Conservation (phyloP, 169 alveolate genomes). For the Plasmodium berghei region DNA sequence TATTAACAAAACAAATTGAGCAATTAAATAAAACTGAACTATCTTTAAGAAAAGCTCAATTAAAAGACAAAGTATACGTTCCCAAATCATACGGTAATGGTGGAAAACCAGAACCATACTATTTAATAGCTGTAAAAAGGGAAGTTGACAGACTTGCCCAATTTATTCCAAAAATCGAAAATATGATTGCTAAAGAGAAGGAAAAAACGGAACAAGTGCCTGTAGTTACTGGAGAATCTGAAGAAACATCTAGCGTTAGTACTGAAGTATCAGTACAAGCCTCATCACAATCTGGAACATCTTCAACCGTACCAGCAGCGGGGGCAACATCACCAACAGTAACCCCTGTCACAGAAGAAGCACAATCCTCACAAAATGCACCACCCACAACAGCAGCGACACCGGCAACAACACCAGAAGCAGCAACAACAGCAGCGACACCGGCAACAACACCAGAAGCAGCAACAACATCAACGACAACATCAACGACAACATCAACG, state of each 20-base stretch:
- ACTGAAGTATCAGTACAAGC: not conserved
- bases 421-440: not conserved
- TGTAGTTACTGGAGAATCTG: no score
- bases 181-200: conserved; percentile 19
- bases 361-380: conserved; percentile 2
- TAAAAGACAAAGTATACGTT: conserved; percentile 12
- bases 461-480: not conserved
- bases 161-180: conserved; percentile 33
- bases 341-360: not conserved
- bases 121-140: conserved; percentile 32
- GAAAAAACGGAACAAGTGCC: not conserved
- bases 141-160: conserved; percentile 39
- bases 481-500: not conserved
- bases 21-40: conserved; percentile 12
- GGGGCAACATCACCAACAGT: not conserved
- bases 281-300: not conserved
- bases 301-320: not conserved
- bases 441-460: not conserved
- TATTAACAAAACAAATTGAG: conserved; percentile 22
- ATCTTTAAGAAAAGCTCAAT: conserved; percentile 3
- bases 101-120: conserved; percentile 29
- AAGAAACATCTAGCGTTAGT: no score
- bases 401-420: conserved; percentile 11
- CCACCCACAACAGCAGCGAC: not conserved
- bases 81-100: conserved; percentile 15